Evolutionary conservation across 2,329 filamentous ascomycete species (phyloP), one percentile per base, ranked within the genome.

Genomic region (Epichloe glyceriae): DNA sequence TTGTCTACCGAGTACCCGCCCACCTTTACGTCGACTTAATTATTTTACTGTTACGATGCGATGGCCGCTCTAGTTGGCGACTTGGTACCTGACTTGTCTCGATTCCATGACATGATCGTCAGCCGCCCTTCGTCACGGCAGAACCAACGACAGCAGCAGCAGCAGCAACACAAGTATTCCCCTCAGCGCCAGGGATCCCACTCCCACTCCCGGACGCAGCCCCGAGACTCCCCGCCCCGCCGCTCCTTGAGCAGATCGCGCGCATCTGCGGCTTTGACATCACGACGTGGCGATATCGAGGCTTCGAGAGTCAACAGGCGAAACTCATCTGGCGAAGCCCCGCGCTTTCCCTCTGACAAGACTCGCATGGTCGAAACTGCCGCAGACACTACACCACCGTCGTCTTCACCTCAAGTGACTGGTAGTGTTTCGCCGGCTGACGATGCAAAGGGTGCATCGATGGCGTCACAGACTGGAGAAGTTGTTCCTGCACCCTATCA

Each of bases 41-140:
- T 30, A 30, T 30, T 42, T 50, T 50, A 51, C 34, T 44, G 50
- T 22, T 53, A 55, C 64, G 60, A 71, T 72, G 74, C 67, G 70
- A 83, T 83, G 80, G 80, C 79, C 63, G 73, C 79, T 68, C 67
- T 82, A 68, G 76, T 82, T 60, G 77, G 78, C 67, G 87, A 91
- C 73, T 82, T 82, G 72, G 80, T 82, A 70, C 78, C 86, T 67
- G 82, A 88, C 70, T 75, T 82, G 60, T 75, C 79, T 61, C 78
- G 81, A 70, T 83, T 85, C 69, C 79, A 81, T 73, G 80, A 75
- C 71, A 85, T 82, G 75, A 85, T 88, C 72, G 68, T 71, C 53
- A 67, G 70, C 51, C 66, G 70, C 51, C 66, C 73, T 43, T 69
- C 69, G 47, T 59, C 73, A 56, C 67, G 66, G 56, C 71, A 70